Conservation (phyloP, 139 green algal genomes). For the Coccomyxa sp. region DNA sequence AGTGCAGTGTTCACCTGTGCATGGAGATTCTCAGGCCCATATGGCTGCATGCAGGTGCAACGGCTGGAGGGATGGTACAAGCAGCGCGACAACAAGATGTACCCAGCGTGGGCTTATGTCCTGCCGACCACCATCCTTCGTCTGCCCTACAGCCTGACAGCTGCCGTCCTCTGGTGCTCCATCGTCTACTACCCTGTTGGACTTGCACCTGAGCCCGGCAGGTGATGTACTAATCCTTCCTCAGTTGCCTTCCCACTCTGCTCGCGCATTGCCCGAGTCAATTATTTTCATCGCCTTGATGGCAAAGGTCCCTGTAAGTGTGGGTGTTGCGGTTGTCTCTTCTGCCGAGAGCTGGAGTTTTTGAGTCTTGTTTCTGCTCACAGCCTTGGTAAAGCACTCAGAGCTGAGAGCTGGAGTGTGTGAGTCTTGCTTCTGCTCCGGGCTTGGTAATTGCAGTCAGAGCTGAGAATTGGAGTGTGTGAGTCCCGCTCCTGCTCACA, state of each 20-base stretch:
- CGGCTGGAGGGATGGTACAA: conserved; percentile 41
- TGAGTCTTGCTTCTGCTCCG: too few relatives aligned
- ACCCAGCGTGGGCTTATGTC: conserved; percentile 37
- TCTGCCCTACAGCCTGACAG: conserved; percentile 31
- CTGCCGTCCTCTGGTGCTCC: conserved; percentile 26
- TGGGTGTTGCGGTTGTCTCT: too few relatives aligned
- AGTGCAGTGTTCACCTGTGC: too few relatives aligned
- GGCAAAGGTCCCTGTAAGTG: neutral
- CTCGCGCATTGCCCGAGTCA: neutral
- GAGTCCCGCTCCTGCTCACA: too few relatives aligned
- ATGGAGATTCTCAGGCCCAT: too few relatives aligned
- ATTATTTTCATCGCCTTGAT: neutral
- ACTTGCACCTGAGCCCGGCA: conserved; percentile 11
- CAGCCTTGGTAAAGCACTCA: too few relatives aligned
- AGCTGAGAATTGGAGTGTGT: too few relatives aligned
- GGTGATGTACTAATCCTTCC: neutral
- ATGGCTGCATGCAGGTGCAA: conserved; percentile 1
- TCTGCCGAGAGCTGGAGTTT: too few relatives aligned
- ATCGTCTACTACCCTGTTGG: conserved; percentile 28
- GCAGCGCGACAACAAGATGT: conserved; percentile 33
- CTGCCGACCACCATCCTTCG: conserved; percentile 40
- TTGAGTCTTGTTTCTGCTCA: too few relatives aligned
- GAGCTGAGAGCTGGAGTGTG: too few relatives aligned
- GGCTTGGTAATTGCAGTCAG: too few relatives aligned
- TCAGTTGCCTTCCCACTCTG: too few relatives aligned